These are phyloP conservation scores for Cercophora scortea DNA, from an alignment of 495 filamentous ascomycete genomes.

Conservation along the genomic window DNA sequence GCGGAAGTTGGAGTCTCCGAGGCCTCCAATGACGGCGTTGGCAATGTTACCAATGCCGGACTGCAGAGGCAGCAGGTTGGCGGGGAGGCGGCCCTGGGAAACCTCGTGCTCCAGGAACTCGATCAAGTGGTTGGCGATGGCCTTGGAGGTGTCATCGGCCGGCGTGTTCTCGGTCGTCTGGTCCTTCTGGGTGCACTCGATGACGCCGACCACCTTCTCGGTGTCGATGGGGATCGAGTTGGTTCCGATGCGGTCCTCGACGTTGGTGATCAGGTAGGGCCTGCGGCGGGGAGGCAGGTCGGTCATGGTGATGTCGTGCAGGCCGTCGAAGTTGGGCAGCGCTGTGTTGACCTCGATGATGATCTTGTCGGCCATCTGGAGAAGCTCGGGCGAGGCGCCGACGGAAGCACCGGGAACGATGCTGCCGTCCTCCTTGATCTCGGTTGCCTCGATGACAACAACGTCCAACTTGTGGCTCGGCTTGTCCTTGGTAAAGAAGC, in stretches of 20 bases:
- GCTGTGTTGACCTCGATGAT: constrained; percentile 92
- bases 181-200: constrained; percentile 79
- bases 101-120: constrained; percentile 84
- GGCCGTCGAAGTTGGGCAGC: constrained; percentile 75
- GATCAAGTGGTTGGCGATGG: constrained; percentile 74
- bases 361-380: constrained; percentile 88
- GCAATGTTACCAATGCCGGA: constrained; percentile 92
- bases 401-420: constrained; percentile 86
- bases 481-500: constrained; percentile 75
- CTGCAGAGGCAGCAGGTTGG: constrained; percentile 75
- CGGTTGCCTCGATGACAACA: constrained; percentile 77
- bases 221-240: constrained; percentile 82
- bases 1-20: constrained; percentile 75
- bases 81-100: constrained; percentile 63
- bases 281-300: constrained; percentile 74
- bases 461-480: constrained; percentile 69
- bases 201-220: constrained; percentile 78
- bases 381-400: constrained; percentile 75
- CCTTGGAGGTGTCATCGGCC: constrained; percentile 61
- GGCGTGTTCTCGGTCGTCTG: constrained; percentile 71
- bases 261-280: constrained; percentile 77
- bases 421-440: constrained; percentile 87
- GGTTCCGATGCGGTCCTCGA: constrained; percentile 74
- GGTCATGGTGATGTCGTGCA: constrained; percentile 87
- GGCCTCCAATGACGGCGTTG: constrained; percentile 84